These are phyloP conservation scores for Powellomyces hirtus DNA, from an alignment of 192 early-diverging fungal genomes.

Conservation along the genomic window DNA sequence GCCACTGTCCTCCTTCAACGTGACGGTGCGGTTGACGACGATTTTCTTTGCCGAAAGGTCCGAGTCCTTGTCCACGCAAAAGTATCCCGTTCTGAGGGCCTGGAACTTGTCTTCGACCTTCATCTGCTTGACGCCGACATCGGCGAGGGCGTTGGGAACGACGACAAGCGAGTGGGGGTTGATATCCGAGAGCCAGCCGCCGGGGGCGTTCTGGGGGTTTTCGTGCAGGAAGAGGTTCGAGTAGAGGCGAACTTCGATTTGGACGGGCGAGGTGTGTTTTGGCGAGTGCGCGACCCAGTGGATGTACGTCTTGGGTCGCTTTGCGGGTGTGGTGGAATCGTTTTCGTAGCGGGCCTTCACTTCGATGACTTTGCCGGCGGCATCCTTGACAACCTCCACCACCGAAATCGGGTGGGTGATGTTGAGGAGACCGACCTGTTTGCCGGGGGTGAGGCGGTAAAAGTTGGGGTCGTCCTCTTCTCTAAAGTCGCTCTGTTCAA, in stretches of 20 bases:
- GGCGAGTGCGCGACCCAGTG: slow-evolving; percentile 95
- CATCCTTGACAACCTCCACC: slow-evolving; percentile 72
- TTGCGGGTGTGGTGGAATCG: slow-evolving; percentile 46
- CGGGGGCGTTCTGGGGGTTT: slow-evolving; percentile 84
- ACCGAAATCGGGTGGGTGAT: slow-evolving; percentile 87
- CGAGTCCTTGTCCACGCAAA: slow-evolving; percentile 92
- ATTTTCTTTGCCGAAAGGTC: slow-evolving; percentile 58
- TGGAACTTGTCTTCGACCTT: slow-evolving; percentile 91
- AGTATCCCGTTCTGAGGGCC: slow-evolving; percentile 96
- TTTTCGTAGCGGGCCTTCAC: slow-evolving; percentile 81
- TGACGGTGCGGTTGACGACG: slow-evolving; percentile 56
- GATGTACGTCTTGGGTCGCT: slow-evolving; percentile 96
- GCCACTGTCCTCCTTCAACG: slow-evolving; percentile 51
- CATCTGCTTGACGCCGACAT: slow-evolving; percentile 76
- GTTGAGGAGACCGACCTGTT: slow-evolving; percentile 91
- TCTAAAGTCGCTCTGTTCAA: slow-evolving; percentile 90
- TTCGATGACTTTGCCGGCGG: slow-evolving; percentile 77
- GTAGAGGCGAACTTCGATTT: slow-evolving; percentile 83
- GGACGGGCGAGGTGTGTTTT: slow-evolving; percentile 78
- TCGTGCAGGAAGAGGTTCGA: slow-evolving; percentile 84
- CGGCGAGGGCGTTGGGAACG: slow-evolving; percentile 69
- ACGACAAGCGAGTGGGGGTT: slow-evolving; percentile 74
- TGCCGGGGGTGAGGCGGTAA: slow-evolving; percentile 88
- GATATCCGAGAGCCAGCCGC: slow-evolving; percentile 89
- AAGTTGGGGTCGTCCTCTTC: slow-evolving; percentile 93